These are phyloP conservation scores for Plectosphaerella plurivora DNA, from an alignment of 2,329 filamentous ascomycete genomes.

Conservation along the genomic window DNA sequence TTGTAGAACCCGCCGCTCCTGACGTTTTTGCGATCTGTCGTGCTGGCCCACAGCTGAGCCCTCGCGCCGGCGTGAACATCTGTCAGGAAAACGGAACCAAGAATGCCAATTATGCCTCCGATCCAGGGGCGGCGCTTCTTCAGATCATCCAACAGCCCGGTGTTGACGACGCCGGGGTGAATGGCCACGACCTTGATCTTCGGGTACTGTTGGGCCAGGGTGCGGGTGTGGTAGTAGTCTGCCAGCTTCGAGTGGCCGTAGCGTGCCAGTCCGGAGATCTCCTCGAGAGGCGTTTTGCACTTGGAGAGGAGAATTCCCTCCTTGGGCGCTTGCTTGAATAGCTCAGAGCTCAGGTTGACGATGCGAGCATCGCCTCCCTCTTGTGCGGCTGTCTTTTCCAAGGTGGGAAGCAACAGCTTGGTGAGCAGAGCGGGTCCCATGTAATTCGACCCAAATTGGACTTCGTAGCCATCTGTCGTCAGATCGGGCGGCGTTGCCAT, in stretches of 20 bases:
- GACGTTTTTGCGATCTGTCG: neutral
- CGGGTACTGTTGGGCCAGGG: conserved; percentile 20
- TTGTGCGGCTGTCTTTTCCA: conserved; percentile 18
- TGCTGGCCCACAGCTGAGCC: neutral
- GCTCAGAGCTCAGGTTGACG: conserved; percentile 19
- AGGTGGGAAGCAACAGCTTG: conserved; percentile 25
- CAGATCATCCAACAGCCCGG: conserved; percentile 17
- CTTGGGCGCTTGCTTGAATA: conserved; percentile 13
- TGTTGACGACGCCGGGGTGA: conserved; percentile 23
- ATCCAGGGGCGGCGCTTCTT: conserved; percentile 12
- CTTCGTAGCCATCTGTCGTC: conserved; percentile 42
- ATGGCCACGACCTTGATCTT: conserved; percentile 18
- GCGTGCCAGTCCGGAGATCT: conserved; percentile 6
- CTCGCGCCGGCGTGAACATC: neutral
- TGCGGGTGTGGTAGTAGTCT: conserved; percentile 21
- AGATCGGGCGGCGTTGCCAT: conserved; percentile 28
- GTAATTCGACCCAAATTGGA: conserved; percentile 44
- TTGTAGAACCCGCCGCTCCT: neutral
- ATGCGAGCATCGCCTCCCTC: conserved; percentile 22
- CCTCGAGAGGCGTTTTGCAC: conserved; percentile 16
- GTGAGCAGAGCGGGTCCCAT: conserved; percentile 41
- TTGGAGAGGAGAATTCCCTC: conserved; percentile 23
- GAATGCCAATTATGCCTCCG: neutral
- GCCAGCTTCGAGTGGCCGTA: conserved; percentile 27
- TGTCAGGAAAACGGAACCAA: neutral